Conservation (phyloP, 1,139 yeast species). For the Diutina sp. region DNA sequence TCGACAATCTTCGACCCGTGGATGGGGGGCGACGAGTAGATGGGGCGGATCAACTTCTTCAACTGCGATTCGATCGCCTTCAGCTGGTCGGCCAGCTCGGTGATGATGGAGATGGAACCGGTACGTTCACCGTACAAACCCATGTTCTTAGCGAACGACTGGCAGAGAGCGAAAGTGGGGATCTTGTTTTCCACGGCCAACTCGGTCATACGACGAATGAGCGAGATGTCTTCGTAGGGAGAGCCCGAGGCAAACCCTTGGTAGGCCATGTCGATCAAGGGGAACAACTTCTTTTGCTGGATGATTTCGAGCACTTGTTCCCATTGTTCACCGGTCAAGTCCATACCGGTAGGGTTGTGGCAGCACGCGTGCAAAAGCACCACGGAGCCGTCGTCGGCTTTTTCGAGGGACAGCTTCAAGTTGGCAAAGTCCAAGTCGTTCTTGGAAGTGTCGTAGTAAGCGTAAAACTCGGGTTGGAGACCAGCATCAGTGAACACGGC, state of each 20-base stretch:
- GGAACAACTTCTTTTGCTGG: slow-evolving; percentile 43
- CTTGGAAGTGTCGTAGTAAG: slow-evolving; percentile 40
- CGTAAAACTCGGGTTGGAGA: slow-evolving; percentile 23
- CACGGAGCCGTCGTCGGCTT: slow-evolving; percentile 41
- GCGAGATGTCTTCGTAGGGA: slow-evolving; percentile 34
- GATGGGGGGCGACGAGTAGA: slow-evolving; percentile 88
- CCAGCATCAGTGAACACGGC: slow-evolving; percentile 45
- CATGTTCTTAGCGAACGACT: slow-evolving; percentile 94
- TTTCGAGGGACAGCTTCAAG: slow-evolving; percentile 27
- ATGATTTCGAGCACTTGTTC: slow-evolving; percentile 49
- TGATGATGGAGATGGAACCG: slow-evolving; percentile 67
- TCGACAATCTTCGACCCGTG: slow-evolving; percentile 88
- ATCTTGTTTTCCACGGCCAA: slow-evolving; percentile 33
- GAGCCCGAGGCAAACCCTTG: slow-evolving; percentile 86
- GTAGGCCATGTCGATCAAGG: slow-evolving; percentile 84
- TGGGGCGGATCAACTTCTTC: slow-evolving; percentile 69
- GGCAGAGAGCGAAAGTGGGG: slow-evolving; percentile 58
- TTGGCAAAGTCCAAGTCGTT: slow-evolving; percentile 43
- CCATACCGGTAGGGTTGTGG: slow-evolving; percentile 95
- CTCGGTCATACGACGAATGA: slow-evolving; percentile 36
- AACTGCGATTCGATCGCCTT: slow-evolving; percentile 61
- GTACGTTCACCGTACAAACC: slow-evolving; percentile 95
- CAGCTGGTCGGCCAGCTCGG: slow-evolving; percentile 31
- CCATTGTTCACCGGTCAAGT: slow-evolving; percentile 78
- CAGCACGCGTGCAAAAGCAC: slow-evolving; percentile 88